Conservation (phyloP, 1,284 basidiomycete species). For the Cutaneotrichosporon daszewskae region DNA sequence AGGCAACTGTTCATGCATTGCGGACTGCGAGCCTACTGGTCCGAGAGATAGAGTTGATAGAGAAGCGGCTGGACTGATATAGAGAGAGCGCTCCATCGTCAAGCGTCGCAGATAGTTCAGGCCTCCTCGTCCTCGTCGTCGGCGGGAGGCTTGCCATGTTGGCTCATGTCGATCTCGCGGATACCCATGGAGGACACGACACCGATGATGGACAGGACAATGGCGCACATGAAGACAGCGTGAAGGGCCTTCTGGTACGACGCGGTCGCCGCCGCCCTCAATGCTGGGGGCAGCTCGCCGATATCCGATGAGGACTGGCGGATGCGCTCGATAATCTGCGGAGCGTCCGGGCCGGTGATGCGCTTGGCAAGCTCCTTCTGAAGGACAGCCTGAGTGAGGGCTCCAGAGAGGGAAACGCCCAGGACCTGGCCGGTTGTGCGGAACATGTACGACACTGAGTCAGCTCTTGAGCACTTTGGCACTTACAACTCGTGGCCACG, state of each 20-base stretch:
- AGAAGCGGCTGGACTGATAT: too few relatives aligned
- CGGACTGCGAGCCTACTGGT: too few relatives aligned
- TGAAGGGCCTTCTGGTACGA: conserved; percentile 78
- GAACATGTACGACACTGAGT: conserved; percentile 77
- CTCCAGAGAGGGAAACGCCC: conserved; percentile 76
- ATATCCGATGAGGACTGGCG: conserved; percentile 80
- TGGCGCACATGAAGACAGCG: conserved; percentile 76
- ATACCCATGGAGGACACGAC: conserved; percentile 32
- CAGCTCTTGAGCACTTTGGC: not conserved
- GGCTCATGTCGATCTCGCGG: conserved; percentile 33
- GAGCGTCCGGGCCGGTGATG: conserved; percentile 67
- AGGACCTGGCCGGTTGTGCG: conserved; percentile 85
- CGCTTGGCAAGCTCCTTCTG: conserved; percentile 60
- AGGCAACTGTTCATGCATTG: too few relatives aligned
- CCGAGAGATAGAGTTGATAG: too few relatives aligned
- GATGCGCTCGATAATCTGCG: conserved; percentile 50
- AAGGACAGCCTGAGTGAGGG: conserved; percentile 70
- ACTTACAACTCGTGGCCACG: conserved; percentile 78
- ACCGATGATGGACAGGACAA: conserved; percentile 44
- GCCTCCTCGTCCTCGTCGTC: too few relatives aligned
- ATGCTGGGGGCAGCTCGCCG: conserved; percentile 58
- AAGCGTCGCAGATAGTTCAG: too few relatives aligned
- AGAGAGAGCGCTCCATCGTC: too few relatives aligned
- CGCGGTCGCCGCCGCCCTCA: conserved; percentile 64
- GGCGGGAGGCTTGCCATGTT: too few relatives aligned